A percentile compares a stretch with the other conserved stretches of the same genome.
Evolutionary conservation across 2,329 filamentous ascomycete species (phyloP).

Genomic region (Magnaporthales sp.): DNA sequence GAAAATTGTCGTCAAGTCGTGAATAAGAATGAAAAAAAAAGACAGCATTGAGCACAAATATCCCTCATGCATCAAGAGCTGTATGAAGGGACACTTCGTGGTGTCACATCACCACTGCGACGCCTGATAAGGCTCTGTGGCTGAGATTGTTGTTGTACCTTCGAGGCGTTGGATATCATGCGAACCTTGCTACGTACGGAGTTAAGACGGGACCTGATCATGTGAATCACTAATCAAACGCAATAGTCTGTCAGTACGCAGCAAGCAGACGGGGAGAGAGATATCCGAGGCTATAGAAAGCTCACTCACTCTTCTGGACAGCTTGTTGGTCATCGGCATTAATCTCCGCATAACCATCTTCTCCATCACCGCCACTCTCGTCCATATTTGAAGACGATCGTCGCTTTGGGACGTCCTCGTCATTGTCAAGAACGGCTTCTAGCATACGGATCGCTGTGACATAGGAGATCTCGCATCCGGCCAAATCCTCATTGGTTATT

Average conservation of each 20-base stretch:
- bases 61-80: not conserved
- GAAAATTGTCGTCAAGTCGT: not conserved
- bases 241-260: constrained; percentile 15
- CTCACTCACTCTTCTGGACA: constrained; percentile 59
- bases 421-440: constrained; percentile 84
- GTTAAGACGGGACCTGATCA: constrained; percentile 48
- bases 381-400: constrained; percentile 29
- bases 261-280: not conserved
- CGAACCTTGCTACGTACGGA: constrained; percentile 52
- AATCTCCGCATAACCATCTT: constrained; percentile 35
- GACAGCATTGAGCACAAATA: not conserved
- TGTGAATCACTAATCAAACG: constrained; percentile 43
- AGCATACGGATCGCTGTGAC: constrained; percentile 89
- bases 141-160: constrained; percentile 30
- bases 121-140: constrained; percentile 34
- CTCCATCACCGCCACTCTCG: constrained; percentile 28
- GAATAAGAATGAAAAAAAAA: not conserved
- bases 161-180: constrained; percentile 50
- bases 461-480: constrained; percentile 86
- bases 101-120: constrained; percentile 47
- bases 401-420: constrained; percentile 47
- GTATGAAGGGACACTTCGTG: constrained; percentile 43
- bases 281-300: constrained; percentile 5
- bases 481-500: constrained; percentile 81
- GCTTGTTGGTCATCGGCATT: constrained; percentile 65